phyloP scores from a whole-genome alignment of 176 grass and related monocot species.

The Oryza glumipatula region DNA sequence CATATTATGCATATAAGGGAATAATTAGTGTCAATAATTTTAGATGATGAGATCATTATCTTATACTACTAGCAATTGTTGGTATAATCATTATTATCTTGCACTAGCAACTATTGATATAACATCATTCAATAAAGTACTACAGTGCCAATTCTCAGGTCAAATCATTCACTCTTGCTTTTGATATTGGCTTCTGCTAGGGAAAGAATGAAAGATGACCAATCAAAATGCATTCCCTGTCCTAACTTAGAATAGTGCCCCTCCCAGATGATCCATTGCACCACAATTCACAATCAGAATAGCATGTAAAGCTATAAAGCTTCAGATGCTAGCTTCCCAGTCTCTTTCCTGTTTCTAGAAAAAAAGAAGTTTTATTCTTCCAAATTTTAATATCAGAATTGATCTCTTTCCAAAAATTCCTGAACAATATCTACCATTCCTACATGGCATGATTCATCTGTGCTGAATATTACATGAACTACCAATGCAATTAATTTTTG shows the following conservation, averaged over 20 bases:
- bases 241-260: neutral
- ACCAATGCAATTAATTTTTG: neutral
- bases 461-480: slow-evolving; percentile 3
- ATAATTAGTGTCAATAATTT: neutral
- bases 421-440: neutral
- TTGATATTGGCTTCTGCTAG: neutral
- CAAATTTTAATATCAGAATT: slow-evolving; percentile 9
- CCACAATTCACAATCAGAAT: slow-evolving; percentile 6
- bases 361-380: neutral
- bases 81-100: neutral
- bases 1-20: neutral
- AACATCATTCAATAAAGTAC: neutral
- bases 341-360: neutral
- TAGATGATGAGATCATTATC: neutral
- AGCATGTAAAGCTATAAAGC: slow-evolving; percentile 21
- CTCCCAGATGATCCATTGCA: slow-evolving; percentile 15
- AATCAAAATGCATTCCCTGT: slow-evolving; percentile 24
- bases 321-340: slow-evolving; percentile 3
- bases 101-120: neutral
- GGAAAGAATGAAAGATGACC: neutral
- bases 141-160: slow-evolving; percentile 11
- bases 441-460: neutral
- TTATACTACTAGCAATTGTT: neutral
- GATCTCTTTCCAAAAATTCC: neutral
- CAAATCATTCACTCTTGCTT: neutral